Conservation (phyloP, 805 yeast species). For the Isabelozyma gotoi region DNA sequence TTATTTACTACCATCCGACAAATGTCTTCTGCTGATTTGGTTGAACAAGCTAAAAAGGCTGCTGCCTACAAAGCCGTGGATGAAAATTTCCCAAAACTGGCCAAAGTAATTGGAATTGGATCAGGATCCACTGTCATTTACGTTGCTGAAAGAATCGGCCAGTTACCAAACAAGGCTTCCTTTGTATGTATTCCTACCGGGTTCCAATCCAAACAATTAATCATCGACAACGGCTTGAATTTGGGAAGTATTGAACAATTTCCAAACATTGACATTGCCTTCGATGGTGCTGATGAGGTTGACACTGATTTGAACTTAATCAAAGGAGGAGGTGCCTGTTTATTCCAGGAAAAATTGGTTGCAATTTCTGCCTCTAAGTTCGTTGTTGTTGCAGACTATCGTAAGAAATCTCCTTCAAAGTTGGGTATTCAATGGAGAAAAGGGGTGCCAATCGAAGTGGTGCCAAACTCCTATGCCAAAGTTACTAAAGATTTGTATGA, state of each 20-base stretch:
- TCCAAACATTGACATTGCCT: constrained; percentile 84
- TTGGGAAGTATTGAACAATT: constrained; percentile 83
- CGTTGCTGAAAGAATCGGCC: constrained; percentile 92
- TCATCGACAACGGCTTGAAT: constrained; percentile 73
- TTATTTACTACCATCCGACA: not conserved
- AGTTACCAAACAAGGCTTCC: constrained; percentile 48
- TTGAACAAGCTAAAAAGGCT: constrained; percentile 82
- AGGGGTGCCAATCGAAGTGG: constrained; percentile 95
- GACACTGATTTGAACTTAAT: constrained; percentile 79
- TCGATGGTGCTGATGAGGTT: constrained; percentile 98
- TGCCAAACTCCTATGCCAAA: constrained; percentile 82
- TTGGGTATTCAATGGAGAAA: constrained; percentile 83
- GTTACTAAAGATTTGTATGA: constrained; percentile 61
- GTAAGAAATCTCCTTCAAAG: constrained; percentile 67
- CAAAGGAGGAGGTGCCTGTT: constrained; percentile 99
- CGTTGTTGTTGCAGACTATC: constrained; percentile 86
- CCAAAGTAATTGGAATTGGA: constrained; percentile 87
- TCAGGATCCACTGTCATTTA: constrained; percentile 98
- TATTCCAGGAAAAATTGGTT: constrained; percentile 93
- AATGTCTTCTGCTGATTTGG: constrained; percentile 9
- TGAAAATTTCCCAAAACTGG: constrained; percentile 67
- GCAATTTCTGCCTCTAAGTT: constrained; percentile 77
- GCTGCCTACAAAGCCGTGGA: constrained; percentile 95
- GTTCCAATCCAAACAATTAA: constrained; percentile 87
- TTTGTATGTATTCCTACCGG: constrained; percentile 94